Evolutionary conservation across 331 rosid genomes (phyloP), one percentile per base, ranked within the genome.

Genomic region (Erythrophleum ivorense): DNA sequence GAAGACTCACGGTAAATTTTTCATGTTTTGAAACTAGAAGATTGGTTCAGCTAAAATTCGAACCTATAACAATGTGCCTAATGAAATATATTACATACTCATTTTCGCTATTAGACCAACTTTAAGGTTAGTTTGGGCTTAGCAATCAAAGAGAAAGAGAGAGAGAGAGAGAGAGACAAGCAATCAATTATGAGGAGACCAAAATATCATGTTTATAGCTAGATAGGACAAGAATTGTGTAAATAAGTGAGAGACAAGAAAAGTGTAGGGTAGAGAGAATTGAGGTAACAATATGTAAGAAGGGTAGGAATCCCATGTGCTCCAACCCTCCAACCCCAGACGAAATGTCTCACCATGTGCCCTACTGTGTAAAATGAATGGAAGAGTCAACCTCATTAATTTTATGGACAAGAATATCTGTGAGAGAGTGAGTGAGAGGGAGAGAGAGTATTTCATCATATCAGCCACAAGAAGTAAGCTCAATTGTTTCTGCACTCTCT

Each of bases 231-330:
- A 36, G 45, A 63, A 33, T 9, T 24, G 67, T 60, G 40, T 15
- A 36, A 2, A 12, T 9, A 12, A 10, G 16, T 18, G 10, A 62
- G n/a, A 18, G 69, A 63, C 69, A 63, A 63, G 45, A 64, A 36
- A 65, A 38, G 21, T 36, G 1, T 63, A 41, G 14, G 70, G 21
- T 41, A 33, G 71, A 38, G 71, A 38, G 24, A 45, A 34, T 24
- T 34, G 71, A 33, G 46, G 33, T 60, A 29, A 60, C 18, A 11
- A 24, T 24, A 5, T 13, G 68, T 9, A 34, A 34, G 12, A 57
- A 19, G 5, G 63, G 63, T 57, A 19, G 63, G 63, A 57, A 57
- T 2, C 12, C 70, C 70, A 63, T 63, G 70, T 63, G 70, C 45
- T 63, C 70, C 45, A 34, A 14, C 70, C 14, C 14, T n/a, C 10